Percentiles rank a stretch among this genome's conserved stretches.
Conservation (phyloP, 2,329 filamentous ascomycete genomes). For the Claviceps sp. region DNA sequence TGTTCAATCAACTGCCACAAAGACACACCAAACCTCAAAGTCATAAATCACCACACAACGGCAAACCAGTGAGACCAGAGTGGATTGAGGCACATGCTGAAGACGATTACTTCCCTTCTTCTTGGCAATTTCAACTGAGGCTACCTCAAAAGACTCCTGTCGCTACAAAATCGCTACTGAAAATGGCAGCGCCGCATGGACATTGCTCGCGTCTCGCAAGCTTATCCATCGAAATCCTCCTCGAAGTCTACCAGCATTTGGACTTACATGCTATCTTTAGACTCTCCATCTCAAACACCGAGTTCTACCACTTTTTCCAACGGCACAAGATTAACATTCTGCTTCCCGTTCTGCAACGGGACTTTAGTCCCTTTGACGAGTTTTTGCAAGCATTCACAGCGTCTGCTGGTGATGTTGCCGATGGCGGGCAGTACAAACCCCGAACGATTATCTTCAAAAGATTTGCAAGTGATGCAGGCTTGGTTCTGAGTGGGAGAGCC, state of each 20-base stretch:
- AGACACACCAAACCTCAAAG: neutral
- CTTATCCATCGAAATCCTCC: conserved; percentile 32
- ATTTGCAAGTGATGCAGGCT: conserved; percentile 19
- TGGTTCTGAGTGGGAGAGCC: conserved; percentile 9
- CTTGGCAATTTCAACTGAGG: neutral
- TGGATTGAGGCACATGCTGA: neutral
- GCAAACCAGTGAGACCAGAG: neutral
- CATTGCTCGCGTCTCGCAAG: conserved; percentile 12
- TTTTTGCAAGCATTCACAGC: conserved; percentile 35
- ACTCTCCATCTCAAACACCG: conserved; percentile 24
- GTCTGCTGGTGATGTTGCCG: conserved; percentile 21
- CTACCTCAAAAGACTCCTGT: neutral
- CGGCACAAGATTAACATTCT: conserved; percentile 28
- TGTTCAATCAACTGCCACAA: neutral
- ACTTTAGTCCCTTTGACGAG: conserved; percentile 31
- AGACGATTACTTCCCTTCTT: neutral
- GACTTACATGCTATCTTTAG: conserved; percentile 27
- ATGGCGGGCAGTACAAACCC: conserved; percentile 23
- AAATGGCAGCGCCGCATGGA: conserved; percentile 10
- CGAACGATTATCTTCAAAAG: conserved; percentile 27
- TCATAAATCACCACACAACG: neutral
- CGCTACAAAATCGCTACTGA: neutral
- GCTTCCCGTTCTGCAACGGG: conserved; percentile 25
- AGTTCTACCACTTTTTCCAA: conserved; percentile 27
- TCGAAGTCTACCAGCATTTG: conserved; percentile 34